phyloP scores from a whole-genome alignment of 2,329 filamentous ascomycete species.

The Pseudogymnoascus sp. region DNA sequence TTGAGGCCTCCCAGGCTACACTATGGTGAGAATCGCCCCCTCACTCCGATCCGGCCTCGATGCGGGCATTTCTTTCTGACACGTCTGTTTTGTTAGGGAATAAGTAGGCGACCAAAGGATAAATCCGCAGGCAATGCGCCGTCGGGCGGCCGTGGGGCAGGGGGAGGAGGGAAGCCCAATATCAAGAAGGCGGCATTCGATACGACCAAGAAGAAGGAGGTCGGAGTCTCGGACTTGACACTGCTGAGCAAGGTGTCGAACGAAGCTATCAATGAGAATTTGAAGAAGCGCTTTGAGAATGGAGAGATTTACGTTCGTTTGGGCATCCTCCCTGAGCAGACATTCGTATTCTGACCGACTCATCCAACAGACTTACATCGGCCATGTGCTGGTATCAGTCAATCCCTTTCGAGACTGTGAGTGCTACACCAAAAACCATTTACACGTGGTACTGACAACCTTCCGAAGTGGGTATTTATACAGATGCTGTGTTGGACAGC shows the following conservation, averaged over 20 bases:
- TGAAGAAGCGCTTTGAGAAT: constrained; percentile 97
- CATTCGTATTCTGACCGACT: constrained; percentile 3
- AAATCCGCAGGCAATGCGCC: constrained; percentile 25
- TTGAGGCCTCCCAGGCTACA: constrained; percentile 9
- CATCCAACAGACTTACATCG: constrained; percentile 75
- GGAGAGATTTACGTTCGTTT: constrained; percentile 78
- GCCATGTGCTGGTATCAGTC: constrained; percentile 97
- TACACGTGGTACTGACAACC: constrained; percentile 29
- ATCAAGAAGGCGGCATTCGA: constrained; percentile 96
- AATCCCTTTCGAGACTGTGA: constrained; percentile 88
- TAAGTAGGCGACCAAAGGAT: constrained; percentile 30
- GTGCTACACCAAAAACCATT: constrained; percentile 26
- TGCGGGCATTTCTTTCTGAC: background rate
- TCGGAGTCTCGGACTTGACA: constrained; percentile 94
- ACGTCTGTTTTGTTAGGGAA: constrained; percentile 22
- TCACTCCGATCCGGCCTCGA: background rate
- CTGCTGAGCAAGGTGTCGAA: constrained; percentile 98
- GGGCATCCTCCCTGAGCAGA: constrained; percentile 3
- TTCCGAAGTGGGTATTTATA: constrained; percentile 78
- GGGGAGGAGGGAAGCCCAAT: constrained; percentile 40
- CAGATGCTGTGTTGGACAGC: constrained; percentile 81
- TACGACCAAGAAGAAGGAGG: constrained; percentile 96
- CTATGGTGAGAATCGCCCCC: background rate
- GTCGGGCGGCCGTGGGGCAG: constrained; percentile 20
- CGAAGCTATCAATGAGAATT: constrained; percentile 97